Evolutionary conservation across 306 rosid genomes (phyloP).

Genomic region (Lupinus albus): DNA sequence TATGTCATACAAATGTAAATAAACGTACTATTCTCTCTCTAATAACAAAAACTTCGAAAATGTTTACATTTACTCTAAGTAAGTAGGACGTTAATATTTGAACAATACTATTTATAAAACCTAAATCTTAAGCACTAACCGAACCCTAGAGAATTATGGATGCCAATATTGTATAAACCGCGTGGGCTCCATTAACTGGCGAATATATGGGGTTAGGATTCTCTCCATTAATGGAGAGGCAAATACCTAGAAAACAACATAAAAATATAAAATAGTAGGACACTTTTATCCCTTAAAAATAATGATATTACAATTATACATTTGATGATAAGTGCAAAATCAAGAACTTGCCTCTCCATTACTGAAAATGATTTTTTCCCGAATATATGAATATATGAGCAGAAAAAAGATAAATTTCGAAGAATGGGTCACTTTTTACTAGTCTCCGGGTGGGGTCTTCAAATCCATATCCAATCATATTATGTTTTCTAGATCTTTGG

Average conservation of each 20-base stretch:
- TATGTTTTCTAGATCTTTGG: conserved; percentile 68
- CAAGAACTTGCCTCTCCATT: too few relatives aligned
- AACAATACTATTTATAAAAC: conserved; percentile 6
- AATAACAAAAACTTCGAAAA: background rate
- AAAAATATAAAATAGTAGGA: too few relatives aligned
- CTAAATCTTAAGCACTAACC: too few relatives aligned
- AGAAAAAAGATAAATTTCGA: background rate
- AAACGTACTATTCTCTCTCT: too few relatives aligned
- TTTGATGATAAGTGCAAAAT: too few relatives aligned
- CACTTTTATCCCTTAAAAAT: too few relatives aligned
- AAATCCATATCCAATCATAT: conserved; percentile 76
- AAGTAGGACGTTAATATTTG: background rate
- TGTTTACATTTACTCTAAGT: background rate
- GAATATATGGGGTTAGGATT: too few relatives aligned
- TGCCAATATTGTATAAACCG: conserved; percentile 81
- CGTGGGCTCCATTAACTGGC: conserved; percentile 67
- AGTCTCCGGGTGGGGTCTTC: conserved; percentile 73
- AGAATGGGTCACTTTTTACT: conserved; percentile 34
- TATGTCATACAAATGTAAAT: too few relatives aligned
- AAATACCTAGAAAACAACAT: too few relatives aligned
- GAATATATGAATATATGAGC: conserved; percentile 15
- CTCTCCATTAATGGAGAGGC: too few relatives aligned
- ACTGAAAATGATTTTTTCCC: too few relatives aligned
- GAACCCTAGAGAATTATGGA: conserved; percentile 62
- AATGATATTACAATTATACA: too few relatives aligned